Evolutionary conservation across 2,329 filamentous ascomycete genomes (phyloP).

Genomic region (Calonectria naviculata): DNA sequence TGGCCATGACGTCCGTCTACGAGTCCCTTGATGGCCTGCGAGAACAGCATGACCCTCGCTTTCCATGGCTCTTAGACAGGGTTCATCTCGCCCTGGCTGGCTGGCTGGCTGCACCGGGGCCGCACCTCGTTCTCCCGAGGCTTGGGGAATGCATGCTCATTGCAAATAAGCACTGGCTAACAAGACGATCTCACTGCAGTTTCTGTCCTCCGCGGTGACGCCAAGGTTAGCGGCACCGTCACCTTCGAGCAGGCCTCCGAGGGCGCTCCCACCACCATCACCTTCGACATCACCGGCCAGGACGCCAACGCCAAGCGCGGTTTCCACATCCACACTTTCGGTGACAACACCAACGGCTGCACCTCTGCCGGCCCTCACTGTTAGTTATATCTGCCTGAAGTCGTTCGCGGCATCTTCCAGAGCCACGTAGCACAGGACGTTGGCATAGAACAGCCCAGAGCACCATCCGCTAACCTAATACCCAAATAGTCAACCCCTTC

Average conservation of each 20-base stretch:
- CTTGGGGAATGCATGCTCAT: not conserved
- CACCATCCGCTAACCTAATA: conserved; percentile 22
- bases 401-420: not conserved
- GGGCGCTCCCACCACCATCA: conserved; percentile 83
- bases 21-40: conserved; percentile 48
- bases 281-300: conserved; percentile 92
- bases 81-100: conserved; percentile 7
- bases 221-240: conserved; percentile 92
- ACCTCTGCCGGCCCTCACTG: conserved; percentile 98
- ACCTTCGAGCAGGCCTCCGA: conserved; percentile 94
- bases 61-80: not conserved
- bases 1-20: conserved; percentile 13
- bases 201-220: conserved; percentile 97
- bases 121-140: not conserved
- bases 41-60: not conserved
- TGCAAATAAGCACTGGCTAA: conserved; percentile 33
- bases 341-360: conserved; percentile 99
- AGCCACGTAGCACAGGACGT: not conserved
- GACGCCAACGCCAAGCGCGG: conserved; percentile 96
- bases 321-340: conserved; percentile 99
- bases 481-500: conserved; percentile 86
- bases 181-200: conserved; percentile 64
- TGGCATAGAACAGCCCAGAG: not conserved
- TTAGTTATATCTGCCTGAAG: conserved; percentile 59
- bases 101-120: not conserved